These are phyloP conservation scores for Coniferiporia weirii DNA, from an alignment of 1,284 basidiomycete genomes.

Conservation along the genomic window DNA sequence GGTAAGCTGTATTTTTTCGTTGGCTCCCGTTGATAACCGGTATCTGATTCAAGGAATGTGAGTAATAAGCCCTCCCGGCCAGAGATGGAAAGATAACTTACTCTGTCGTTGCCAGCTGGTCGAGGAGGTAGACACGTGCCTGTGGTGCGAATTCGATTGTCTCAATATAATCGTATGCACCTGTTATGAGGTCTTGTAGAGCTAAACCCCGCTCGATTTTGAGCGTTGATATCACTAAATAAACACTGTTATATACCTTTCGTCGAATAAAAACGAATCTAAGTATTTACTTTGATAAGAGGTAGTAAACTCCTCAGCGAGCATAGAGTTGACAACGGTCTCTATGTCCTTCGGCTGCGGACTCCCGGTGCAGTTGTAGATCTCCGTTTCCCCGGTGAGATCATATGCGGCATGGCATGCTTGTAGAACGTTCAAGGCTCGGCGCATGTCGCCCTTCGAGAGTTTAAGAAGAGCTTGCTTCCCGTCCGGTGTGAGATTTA, in stretches of 20 bases:
- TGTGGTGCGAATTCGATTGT: conserved; percentile 82
- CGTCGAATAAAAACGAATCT: conserved; percentile 5
- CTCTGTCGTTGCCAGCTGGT: conserved; percentile 89
- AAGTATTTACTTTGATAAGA: conserved; percentile 72
- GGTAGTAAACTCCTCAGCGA: conserved; percentile 93
- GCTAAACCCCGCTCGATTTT: conserved; percentile 93
- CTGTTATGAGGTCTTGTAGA: conserved; percentile 91
- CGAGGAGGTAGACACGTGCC: conserved; percentile 87
- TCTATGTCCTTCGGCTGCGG: conserved; percentile 95
- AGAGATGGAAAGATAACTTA: conserved; percentile 36
- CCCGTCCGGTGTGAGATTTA: conserved; percentile 83
- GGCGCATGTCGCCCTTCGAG: conserved; percentile 95
- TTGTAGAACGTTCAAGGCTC: conserved; percentile 94
- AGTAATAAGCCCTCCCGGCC: neutral
- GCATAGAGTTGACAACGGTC: conserved; percentile 91
- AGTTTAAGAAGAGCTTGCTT: conserved; percentile 88
- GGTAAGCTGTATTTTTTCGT: conserved; percentile 91
- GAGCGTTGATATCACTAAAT: conserved; percentile 76
- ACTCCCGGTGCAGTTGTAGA: conserved; percentile 96
- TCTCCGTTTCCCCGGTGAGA: conserved; percentile 79
- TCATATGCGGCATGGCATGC: conserved; percentile 98
- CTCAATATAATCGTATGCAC: conserved; percentile 88
- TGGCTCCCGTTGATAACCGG: conserved; percentile 88
- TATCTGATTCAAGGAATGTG: conserved; percentile 48
- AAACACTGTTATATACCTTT: neutral